Percentiles rank a stretch among this genome's conserved stretches.
phyloP scores from a whole-genome alignment of 2,329 filamentous ascomycete genomes.

The Chaetomium strumarium region DNA sequence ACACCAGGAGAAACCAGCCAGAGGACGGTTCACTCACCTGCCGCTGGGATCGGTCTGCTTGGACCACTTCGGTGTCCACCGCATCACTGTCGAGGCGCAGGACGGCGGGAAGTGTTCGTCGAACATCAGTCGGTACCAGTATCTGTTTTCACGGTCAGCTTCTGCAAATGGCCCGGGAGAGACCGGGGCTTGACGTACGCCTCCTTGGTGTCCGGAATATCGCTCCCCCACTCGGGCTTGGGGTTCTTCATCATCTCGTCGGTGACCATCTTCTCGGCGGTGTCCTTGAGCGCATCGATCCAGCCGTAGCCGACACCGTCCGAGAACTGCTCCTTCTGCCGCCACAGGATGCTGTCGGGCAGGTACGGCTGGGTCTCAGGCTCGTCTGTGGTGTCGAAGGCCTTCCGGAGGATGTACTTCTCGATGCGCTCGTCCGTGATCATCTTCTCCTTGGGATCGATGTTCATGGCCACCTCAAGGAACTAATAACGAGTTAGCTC shows the following conservation, averaged over 20 bases:
- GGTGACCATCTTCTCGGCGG: conserved; percentile 79
- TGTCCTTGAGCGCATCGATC: conserved; percentile 97
- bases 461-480: conserved; percentile 85
- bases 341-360: conserved; percentile 92
- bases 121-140: conserved; percentile 99
- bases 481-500: conserved; percentile 45
- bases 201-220: conserved; percentile 95
- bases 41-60: conserved; percentile 94
- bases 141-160: conserved; percentile 42
- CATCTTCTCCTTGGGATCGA: conserved; percentile 93
- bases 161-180: background rate
- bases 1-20: background rate
- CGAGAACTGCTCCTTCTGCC: conserved; percentile 99
- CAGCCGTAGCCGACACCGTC: conserved; percentile 98
- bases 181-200: conserved; percentile 51
- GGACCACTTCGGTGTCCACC: conserved; percentile 97
- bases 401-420: conserved; percentile 97
- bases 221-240: conserved; percentile 89
- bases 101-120: conserved; percentile 95
- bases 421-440: conserved; percentile 85
- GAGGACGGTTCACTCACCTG: conserved; percentile 48
- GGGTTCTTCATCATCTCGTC: conserved; percentile 99
- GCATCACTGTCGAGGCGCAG: conserved; percentile 88
- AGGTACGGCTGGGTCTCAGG: conserved; percentile 78
- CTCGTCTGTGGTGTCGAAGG: conserved; percentile 89